Conservation (phyloP, 2,329 filamentous ascomycete genomes). For the Penicillium sp. region DNA sequence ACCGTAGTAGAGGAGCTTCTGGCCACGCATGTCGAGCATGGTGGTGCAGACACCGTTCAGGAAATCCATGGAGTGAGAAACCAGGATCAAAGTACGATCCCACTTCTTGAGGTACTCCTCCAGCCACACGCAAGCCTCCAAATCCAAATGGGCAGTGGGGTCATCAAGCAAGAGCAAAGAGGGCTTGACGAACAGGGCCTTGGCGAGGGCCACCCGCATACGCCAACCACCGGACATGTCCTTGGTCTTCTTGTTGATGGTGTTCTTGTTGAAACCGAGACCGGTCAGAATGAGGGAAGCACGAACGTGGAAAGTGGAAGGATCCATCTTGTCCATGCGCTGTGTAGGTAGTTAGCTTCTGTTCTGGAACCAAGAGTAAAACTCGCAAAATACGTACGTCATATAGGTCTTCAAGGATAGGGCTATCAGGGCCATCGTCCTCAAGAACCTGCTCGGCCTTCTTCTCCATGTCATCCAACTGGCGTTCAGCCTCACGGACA, state of each 20-base stretch:
- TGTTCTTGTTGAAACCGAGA: conserved; percentile 98
- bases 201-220: conserved; percentile 97
- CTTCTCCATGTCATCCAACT: conserved; percentile 86
- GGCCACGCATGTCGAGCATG: conserved; percentile 97
- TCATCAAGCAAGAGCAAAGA: conserved; percentile 94
- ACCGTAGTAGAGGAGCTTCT: conserved; percentile 92
- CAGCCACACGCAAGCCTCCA: conserved; percentile 98
- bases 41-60: conserved; percentile 96
- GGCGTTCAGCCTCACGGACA: conserved; percentile 86
- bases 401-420: conserved; percentile 88
- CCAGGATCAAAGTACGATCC: conserved; percentile 93
- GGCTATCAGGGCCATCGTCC: conserved; percentile 85
- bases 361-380: not conserved
- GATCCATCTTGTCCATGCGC: conserved; percentile 99
- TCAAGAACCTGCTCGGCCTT: conserved; percentile 88
- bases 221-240: conserved; percentile 99
- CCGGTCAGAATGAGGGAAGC: conserved; percentile 95
- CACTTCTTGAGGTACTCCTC: conserved; percentile 99
- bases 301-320: conserved; percentile 91
- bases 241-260: conserved; percentile 99
- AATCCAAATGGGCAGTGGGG: conserved; percentile 97
- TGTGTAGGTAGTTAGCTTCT: conserved; percentile 42
- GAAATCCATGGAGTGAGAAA: conserved; percentile 99
- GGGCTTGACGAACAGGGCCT: conserved; percentile 98
- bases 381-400: conserved; percentile 62